Conservation (phyloP, 805 yeast species). For the Schwanniomyces polymorphus region DNA sequence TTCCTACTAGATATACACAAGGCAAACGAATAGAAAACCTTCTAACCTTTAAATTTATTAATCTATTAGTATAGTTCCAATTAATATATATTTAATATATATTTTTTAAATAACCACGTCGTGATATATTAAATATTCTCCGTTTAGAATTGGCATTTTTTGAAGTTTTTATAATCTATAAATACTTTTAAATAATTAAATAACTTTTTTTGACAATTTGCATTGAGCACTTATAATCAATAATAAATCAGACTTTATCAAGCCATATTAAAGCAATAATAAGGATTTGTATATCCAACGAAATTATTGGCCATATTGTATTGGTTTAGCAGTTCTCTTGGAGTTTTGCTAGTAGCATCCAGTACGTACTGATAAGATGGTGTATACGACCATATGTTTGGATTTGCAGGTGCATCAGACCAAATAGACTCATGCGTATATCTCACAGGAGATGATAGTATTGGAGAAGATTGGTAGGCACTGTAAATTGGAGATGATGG, state of each 20-base stretch:
- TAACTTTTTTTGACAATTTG: not conserved
- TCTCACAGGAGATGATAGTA: constrained; percentile 23
- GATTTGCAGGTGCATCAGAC: constrained; percentile 13
- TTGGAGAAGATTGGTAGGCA: constrained; percentile 22
- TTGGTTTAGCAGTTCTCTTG: constrained; percentile 17
- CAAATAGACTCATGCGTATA: constrained; percentile 25
- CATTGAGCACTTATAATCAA: not conserved
- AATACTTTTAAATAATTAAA: not conserved
- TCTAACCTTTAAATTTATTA: not conserved
- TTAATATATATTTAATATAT: not conserved
- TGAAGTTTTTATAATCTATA: not conserved
- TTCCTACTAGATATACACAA: not conserved
- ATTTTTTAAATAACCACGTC: not conserved
- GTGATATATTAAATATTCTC: not conserved
- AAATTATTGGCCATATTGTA: constrained; percentile 18
- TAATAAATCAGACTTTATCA: constrained; percentile 8
- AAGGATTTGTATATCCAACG: constrained; percentile 39
- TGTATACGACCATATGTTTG: constrained; percentile 25
- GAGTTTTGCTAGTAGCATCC: constrained; percentile 1
- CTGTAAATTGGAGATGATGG: constrained; percentile 23
- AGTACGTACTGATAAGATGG: constrained; percentile 19
- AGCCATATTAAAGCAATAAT: constrained; percentile 34
- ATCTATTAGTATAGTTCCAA: not conserved
- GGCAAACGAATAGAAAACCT: not conserved
- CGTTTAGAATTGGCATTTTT: not conserved